Evolutionary conservation across 225 moss, liverwort and hornwort genomes (phyloP).

Genomic region (Climacium dendroides): DNA sequence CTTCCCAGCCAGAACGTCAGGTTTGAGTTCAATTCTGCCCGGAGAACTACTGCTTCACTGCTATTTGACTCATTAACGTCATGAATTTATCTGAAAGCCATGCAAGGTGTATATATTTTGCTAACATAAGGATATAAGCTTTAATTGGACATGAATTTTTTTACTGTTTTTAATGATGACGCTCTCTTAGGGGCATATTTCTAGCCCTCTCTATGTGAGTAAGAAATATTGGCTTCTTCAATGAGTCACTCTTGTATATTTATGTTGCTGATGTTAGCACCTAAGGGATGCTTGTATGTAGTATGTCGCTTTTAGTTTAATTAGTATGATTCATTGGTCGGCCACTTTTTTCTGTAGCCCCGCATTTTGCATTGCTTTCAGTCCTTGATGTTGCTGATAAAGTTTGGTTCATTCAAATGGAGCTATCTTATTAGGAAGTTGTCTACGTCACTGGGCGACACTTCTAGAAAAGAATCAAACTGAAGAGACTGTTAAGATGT

Average conservation of each 20-base stretch:
- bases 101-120: background rate
- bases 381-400: background rate
- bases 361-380: background rate
- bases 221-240: background rate
- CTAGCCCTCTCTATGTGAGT: background rate
- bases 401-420: background rate
- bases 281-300: background rate
- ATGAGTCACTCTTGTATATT: background rate
- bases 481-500: background rate
- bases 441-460: background rate
- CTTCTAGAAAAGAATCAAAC: background rate
- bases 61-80: background rate
- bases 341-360: background rate
- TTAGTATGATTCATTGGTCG: background rate
- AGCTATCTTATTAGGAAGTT: background rate
- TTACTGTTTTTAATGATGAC: background rate
- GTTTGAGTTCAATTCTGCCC: conserved; percentile 3
- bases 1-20: conserved; percentile 60
- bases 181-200: background rate
- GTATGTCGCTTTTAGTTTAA: background rate
- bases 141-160: background rate
- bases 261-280: background rate
- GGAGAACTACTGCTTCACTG: background rate
- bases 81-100: background rate
- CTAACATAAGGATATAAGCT: background rate